Conservation (phyloP, 73 alveolate species). For the Blepharisma stoltei region DNA sequence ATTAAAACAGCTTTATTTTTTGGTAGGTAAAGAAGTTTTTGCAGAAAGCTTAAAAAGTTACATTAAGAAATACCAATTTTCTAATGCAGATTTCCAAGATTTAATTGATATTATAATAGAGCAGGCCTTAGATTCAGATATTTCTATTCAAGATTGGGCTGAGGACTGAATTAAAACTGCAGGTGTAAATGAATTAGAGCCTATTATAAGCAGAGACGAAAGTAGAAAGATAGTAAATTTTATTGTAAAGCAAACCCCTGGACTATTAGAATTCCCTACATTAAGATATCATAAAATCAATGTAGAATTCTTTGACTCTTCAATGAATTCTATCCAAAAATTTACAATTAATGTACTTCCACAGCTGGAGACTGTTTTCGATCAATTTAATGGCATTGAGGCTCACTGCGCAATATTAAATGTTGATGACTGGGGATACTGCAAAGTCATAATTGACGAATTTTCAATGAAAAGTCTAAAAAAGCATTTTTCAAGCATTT, state of each 20-base stretch:
- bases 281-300: neutral
- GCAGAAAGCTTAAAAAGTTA: conserved; percentile 72
- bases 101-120: conserved; percentile 62
- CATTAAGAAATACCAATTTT: conserved; percentile 69
- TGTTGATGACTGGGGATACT: conserved; percentile 78
- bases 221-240: neutral
- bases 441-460: conserved; percentile 36
- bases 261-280: neutral
- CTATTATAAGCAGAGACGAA: conserved; percentile 34
- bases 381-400: conserved; percentile 38
- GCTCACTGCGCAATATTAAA: conserved; percentile 69
- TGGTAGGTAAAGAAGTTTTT: conserved; percentile 80
- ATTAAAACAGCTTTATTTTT: conserved; percentile 77
- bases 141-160: conserved; percentile 51
- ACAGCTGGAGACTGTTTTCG: neutral
- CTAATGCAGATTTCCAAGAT: conserved; percentile 82
- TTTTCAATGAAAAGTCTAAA: conserved; percentile 10
- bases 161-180: conserved; percentile 75
- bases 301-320: neutral
- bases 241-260: neutral
- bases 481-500: conserved; percentile 28
- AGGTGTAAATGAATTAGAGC: conserved; percentile 62
- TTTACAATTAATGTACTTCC: neutral
- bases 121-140: conserved; percentile 62
- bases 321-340: neutral